phyloP scores from a whole-genome alignment of 2,329 filamentous ascomycete genomes.

The Verticillium tricorpus region DNA sequence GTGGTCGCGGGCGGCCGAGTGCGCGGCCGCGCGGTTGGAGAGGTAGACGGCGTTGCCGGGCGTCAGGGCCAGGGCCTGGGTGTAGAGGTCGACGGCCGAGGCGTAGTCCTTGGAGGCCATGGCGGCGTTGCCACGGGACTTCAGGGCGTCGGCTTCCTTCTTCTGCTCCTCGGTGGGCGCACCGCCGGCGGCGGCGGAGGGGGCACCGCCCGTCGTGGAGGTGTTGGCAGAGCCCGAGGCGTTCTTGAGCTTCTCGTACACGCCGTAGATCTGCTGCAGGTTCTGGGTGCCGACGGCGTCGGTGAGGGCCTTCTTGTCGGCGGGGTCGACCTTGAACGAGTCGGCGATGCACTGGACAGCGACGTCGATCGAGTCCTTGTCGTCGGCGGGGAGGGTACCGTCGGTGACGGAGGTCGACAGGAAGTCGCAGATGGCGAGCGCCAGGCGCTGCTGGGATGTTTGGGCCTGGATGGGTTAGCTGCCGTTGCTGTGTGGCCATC shows the following conservation, averaged over 20 bases:
- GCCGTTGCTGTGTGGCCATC: slow-evolving; percentile 39
- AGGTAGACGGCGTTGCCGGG: slow-evolving; percentile 94
- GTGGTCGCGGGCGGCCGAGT: slow-evolving; percentile 81
- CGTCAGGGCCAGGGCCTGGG: slow-evolving; percentile 74
- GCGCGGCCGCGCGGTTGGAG: slow-evolving; percentile 92
- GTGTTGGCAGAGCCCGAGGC: slow-evolving; percentile 30
- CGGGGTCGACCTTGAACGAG: slow-evolving; percentile 90
- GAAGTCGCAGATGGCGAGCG: slow-evolving; percentile 96
- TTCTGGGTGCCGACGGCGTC: slow-evolving; percentile 82
- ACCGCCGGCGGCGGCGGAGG: slow-evolving; percentile 21
- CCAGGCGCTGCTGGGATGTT: slow-evolving; percentile 74
- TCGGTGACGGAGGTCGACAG: slow-evolving; percentile 79
- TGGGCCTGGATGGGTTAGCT: slow-evolving; percentile 28
- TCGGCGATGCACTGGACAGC: slow-evolving; percentile 92
- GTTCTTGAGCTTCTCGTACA: slow-evolving; percentile 91
- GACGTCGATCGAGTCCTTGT: slow-evolving; percentile 90
- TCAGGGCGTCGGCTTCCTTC: slow-evolving; percentile 81
- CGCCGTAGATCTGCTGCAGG: slow-evolving; percentile 85
- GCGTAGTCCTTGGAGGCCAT: slow-evolving; percentile 93
- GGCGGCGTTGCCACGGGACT: slow-evolving; percentile 86
- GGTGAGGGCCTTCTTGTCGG: slow-evolving; percentile 65
- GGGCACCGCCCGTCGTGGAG: slow-evolving; percentile 37
- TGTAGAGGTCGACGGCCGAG: slow-evolving; percentile 79
- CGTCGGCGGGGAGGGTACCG: slow-evolving; percentile 81
- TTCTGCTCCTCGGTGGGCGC: slow-evolving; percentile 54